Base-by-base conservation (phyloP, 805 yeast species). In the Ogataea pini region DNA sequence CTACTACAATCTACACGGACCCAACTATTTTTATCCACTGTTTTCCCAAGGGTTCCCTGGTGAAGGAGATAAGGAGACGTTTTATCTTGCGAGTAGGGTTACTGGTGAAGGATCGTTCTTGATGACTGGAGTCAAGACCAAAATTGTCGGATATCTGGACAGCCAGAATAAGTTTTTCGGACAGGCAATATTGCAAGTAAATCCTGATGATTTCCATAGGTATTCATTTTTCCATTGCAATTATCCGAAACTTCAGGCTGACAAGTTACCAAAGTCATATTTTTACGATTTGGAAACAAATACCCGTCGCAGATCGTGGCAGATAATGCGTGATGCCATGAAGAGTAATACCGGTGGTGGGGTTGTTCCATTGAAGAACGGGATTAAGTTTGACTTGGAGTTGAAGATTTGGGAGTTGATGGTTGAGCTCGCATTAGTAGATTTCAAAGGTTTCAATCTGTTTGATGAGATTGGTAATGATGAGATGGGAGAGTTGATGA, bases 31-130 rank as follows among this genome's bases (percentile, higher is more conserved):
- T 62, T 86, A 85, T 57, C 85, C 83, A 9, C 64, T 86, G 48
- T 71, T 86, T 54, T 78, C 88, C 0, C 91, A 85, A 60, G 89
- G 89, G 3, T 72, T 80, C 20, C 82, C 89, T 1, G 92, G 92
- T 22, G 86, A 85, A 69, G 91, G 92, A 44, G 92, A 86, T 60
- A 86, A 86, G 61, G 92, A 86, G 59, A 84, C 92, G 0, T 85
- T 83, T 55, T 76, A 81, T 33, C 80, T 85, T 8, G 90, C 89
- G 1, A 87, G 90, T 3, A 72, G 75, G 46, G 82, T 59, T 7
- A 52, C 60, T 6, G 54, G 54, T 7, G 69, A 65, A 36, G 58
- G 59, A 1, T 56, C 63, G 3, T 64, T 49, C 40, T 38, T 65
- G 34, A 53, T 57, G 25, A 61, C 66, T 1, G 68, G 68, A 8